A percentile compares a stretch with the other conserved stretches of the same genome.
phyloP scores from a whole-genome alignment of 2,329 filamentous ascomycete genomes.

The Ascosphaera apis region DNA sequence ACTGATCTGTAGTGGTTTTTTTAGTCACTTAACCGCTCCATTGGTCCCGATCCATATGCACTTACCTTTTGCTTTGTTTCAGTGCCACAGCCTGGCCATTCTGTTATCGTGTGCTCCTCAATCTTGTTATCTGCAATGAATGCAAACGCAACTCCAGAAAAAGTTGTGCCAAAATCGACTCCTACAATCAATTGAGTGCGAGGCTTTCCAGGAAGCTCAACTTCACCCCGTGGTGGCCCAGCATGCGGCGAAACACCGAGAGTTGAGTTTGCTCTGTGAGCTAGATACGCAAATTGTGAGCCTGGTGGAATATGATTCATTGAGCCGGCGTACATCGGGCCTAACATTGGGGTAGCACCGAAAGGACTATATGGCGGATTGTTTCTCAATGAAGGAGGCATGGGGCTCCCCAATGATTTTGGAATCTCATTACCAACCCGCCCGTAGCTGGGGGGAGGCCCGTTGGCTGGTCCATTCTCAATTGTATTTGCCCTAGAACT shows the following conservation, averaged over 20 bases:
- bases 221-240: constrained; percentile 30
- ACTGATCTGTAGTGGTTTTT: constrained; percentile 3
- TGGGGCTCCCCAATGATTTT: background rate
- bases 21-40: background rate
- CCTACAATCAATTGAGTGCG: constrained; percentile 96
- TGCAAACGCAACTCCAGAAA: constrained; percentile 85
- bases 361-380: too few species aligned
- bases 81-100: constrained; percentile 94
- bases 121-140: constrained; percentile 91
- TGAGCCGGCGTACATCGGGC: background rate
- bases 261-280: constrained; percentile 4
- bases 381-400: too few species aligned
- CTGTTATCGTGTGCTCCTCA: constrained; percentile 95
- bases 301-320: background rate
- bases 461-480: background rate
- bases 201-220: constrained; percentile 68
- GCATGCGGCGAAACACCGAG: background rate
- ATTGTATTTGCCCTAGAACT: background rate
- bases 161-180: constrained; percentile 97
- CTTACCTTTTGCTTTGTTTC: constrained; percentile 94
- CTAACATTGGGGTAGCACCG: constrained; percentile 1
- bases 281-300: background rate
- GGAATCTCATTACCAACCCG: background rate
- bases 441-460: background rate
- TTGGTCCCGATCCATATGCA: background rate